These are phyloP conservation scores for Umbellularia californica DNA, from an alignment of 164 flowering plant genomes.

Conservation along the genomic window DNA sequence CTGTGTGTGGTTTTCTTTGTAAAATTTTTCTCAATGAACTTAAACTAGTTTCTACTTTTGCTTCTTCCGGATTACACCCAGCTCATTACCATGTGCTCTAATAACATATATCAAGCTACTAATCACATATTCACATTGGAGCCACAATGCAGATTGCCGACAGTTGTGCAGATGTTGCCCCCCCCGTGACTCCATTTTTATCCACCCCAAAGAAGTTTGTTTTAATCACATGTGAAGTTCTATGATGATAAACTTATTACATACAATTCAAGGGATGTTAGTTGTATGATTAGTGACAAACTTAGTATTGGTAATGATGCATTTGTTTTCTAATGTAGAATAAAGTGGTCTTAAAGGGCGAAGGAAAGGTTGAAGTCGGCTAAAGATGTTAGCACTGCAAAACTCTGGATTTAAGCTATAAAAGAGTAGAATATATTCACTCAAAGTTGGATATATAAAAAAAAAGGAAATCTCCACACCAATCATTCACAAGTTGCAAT, in stretches of 20 bases:
- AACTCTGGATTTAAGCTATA: neutral
- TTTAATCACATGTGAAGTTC: no score
- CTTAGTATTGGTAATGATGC: neutral
- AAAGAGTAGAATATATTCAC: constrained; percentile 12
- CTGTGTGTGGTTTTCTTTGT: constrained; percentile 27
- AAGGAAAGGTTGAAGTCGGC: neutral
- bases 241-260: neutral
- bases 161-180: neutral
- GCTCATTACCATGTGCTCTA: no score
- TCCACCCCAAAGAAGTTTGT: no score
- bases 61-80: constrained; percentile 5
- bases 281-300: neutral
- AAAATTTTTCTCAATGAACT: neutral
- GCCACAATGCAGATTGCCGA: neutral
- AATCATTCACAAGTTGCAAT: constrained; percentile 7
- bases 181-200: no score
- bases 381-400: neutral
- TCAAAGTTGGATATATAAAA: neutral
- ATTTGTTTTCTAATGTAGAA: neutral
- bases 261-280: neutral
- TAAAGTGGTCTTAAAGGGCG: constrained; percentile 8
- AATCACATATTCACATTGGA: constrained; percentile 9
- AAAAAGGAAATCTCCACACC: neutral
- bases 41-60: constrained; percentile 12
- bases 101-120: no score